Percentiles rank a stretch among this genome's conserved stretches.
Evolutionary conservation across 108 stramenopile genomes (phyloP).

Genomic region (Skeletonema grethae): DNA sequence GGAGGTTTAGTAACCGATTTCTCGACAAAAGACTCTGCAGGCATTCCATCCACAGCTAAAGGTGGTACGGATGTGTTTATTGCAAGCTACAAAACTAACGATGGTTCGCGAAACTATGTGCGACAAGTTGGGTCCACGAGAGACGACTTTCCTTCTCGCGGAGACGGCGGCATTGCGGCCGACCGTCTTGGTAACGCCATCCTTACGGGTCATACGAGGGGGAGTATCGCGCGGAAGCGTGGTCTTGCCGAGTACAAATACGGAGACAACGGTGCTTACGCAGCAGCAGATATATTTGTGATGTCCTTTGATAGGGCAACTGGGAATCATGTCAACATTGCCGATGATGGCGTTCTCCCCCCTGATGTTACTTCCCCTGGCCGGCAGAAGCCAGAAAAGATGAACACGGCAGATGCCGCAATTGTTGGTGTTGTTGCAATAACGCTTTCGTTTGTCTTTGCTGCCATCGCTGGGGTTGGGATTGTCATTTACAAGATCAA

Average conservation of each 20-base stretch:
- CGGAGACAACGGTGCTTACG: conserved; percentile 19
- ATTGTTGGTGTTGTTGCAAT: conserved; percentile 22
- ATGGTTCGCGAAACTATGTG: conserved; percentile 47
- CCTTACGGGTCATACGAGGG: conserved; percentile 54
- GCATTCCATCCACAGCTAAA: conserved; percentile 3
- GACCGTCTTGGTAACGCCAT: conserved; percentile 56
- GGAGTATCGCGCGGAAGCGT: conserved; percentile 51
- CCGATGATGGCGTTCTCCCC: conserved; percentile 3
- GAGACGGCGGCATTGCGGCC: conserved; percentile 49
- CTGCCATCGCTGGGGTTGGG: conserved; percentile 4
- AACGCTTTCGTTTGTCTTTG: conserved; percentile 16
- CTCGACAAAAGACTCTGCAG: conserved; percentile 7
- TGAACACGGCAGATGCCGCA: conserved; percentile 10
- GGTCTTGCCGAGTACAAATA: conserved; percentile 30
- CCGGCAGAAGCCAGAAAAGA: background rate
- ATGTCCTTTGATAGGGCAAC: conserved; percentile 54
- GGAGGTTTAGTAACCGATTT: conserved; percentile 51
- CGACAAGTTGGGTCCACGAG: conserved; percentile 51
- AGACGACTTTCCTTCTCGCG: conserved; percentile 55
- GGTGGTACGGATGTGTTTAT: conserved; percentile 61
- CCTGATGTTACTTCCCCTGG: background rate
- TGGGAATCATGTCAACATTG: conserved; percentile 32
- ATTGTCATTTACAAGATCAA: conserved; percentile 14
- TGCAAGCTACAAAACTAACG: conserved; percentile 43
- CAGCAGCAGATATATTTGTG: conserved; percentile 53